These are phyloP conservation scores for Rubia tinctorum DNA, from an alignment of 305 asterid species.

Conservation along the genomic window DNA sequence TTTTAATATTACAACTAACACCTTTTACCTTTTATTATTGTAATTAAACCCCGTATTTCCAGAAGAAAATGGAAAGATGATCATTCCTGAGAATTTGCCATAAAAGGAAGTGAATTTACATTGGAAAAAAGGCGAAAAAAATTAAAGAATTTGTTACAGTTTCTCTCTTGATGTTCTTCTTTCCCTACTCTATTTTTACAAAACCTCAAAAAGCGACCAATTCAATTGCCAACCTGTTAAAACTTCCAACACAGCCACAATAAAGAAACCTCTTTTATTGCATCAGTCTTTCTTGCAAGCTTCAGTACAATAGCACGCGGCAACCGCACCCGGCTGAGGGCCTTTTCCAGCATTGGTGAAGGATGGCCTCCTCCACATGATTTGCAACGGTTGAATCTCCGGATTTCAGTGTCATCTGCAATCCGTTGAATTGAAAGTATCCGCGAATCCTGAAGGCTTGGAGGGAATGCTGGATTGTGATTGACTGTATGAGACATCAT, in stretches of 20 bases:
- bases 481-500: slow-evolving; percentile 51
- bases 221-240: slow-evolving; percentile 9
- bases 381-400: not conserved
- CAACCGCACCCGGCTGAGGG: slow-evolving; percentile 17
- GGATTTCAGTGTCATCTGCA: slow-evolving; percentile 53
- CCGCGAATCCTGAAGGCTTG: slow-evolving; percentile 75
- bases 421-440: slow-evolving; percentile 68
- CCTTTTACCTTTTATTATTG: too few relatives aligned
- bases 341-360: not conserved
- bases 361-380: too few relatives aligned
- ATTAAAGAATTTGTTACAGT: slow-evolving; percentile 18
- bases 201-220: slow-evolving; percentile 3
- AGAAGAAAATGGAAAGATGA: too few relatives aligned
- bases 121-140: not conserved
- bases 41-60: too few relatives aligned
- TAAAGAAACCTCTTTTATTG: slow-evolving; percentile 17
- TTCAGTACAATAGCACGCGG: slow-evolving; percentile 16
- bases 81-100: too few relatives aligned
- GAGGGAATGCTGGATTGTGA: slow-evolving; percentile 82
- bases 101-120: not conserved
- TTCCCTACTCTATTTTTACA: slow-evolving; percentile 9
- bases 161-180: not conserved
- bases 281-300: slow-evolving; percentile 21
- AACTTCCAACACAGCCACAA: slow-evolving; percentile 14
- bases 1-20: too few relatives aligned